Percentiles rank a stretch among this genome's conserved stretches.
Evolutionary conservation across 176 grass and related monocot species (phyloP).

Genomic region (Zoysia pacifica): DNA sequence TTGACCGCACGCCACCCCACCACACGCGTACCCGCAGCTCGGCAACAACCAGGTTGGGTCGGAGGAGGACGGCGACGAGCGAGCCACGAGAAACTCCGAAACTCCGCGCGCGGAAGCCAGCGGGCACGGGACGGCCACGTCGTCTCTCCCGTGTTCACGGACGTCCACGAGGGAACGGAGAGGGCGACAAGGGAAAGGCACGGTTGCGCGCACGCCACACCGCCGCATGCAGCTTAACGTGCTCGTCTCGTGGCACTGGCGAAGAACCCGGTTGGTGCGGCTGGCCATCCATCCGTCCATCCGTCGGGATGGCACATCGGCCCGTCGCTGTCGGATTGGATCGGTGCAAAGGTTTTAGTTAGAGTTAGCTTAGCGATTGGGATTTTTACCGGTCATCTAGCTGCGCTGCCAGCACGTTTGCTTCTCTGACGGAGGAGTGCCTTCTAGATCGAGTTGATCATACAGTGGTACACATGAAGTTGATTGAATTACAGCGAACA

Average conservation of each 20-base stretch:
- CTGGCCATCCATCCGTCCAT: background rate
- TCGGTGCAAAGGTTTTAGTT: background rate
- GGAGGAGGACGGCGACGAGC: background rate
- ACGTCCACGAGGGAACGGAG: background rate
- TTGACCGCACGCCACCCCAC: background rate
- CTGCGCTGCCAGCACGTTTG: background rate
- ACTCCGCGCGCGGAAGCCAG: no score
- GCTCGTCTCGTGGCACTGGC: background rate
- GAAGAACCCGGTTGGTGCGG: conserved; percentile 17
- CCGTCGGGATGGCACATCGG: background rate
- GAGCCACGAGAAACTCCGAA: no score
- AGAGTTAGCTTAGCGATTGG: background rate
- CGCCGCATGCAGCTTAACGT: background rate
- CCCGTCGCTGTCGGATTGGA: background rate
- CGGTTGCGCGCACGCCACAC: conserved; percentile 8
- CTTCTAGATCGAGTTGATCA: background rate
- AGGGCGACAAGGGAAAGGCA: background rate
- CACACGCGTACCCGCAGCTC: background rate
- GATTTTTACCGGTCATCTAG: no score
- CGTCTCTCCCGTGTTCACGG: background rate
- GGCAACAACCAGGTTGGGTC: no score
- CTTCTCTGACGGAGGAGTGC: no score
- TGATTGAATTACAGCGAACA: background rate
- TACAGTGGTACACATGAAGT: background rate
- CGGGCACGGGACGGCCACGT: background rate